These are phyloP conservation scores for Cyathus olla DNA, from an alignment of 1,284 basidiomycete species.

Conservation along the genomic window DNA sequence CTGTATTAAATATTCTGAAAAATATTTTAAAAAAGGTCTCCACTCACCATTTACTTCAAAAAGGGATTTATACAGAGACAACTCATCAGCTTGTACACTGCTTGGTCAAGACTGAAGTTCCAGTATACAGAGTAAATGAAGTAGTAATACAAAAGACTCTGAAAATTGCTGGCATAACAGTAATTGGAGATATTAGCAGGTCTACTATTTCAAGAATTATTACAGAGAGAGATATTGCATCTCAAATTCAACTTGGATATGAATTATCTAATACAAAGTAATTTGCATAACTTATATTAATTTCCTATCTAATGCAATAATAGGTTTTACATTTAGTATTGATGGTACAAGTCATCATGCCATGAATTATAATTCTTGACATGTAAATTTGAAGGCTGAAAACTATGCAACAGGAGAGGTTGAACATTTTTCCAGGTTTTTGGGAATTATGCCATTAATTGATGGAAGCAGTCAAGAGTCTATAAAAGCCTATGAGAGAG, in stretches of 20 bases:
- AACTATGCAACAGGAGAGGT: constrained; percentile 8
- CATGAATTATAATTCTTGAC: constrained; percentile 22
- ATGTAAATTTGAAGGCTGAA: constrained; percentile 17
- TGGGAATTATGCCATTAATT: background rate
- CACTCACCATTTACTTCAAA: constrained; percentile 8
- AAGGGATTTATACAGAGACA: constrained; percentile 9
- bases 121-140: constrained; percentile 8
- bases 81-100: constrained; percentile 9
- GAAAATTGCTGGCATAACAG: constrained; percentile 18
- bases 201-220: constrained; percentile 21
- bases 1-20: background rate
- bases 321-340: constrained; percentile 20
- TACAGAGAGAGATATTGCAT: constrained; percentile 25
- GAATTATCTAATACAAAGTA: constrained; percentile 22
- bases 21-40: background rate
- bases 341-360: constrained; percentile 26
- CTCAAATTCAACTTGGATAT: constrained; percentile 28
- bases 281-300: background rate
- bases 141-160: constrained; percentile 18
- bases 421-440: constrained; percentile 17
- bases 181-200: constrained; percentile 19
- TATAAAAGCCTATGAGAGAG: constrained; percentile 16
- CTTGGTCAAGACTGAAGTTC: constrained; percentile 9
- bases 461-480: constrained; percentile 25
- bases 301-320: background rate